Conservation (phyloP, 257 asterid genomes). For the Datura wrightii region DNA sequence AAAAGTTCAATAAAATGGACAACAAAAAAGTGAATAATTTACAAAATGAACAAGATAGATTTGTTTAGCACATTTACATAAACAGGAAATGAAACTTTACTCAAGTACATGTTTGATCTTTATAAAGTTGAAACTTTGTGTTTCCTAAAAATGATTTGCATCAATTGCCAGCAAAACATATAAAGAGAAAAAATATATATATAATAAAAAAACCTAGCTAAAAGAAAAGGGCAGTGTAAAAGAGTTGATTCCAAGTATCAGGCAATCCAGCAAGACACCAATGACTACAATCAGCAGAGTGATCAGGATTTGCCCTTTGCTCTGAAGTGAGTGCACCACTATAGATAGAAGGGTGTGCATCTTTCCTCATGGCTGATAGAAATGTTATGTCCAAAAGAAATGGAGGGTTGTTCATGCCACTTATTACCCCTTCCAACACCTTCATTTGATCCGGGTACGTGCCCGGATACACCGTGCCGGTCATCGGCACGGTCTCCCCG, state of each 20-base stretch:
- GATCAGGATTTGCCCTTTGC: conserved; percentile 87
- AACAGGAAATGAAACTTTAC: neutral
- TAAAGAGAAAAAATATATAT: no score
- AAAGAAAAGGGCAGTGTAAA: conserved; percentile 68
- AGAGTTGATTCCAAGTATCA: conserved; percentile 94
- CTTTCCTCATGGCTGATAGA: conserved; percentile 90
- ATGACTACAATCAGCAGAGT: conserved; percentile 90
- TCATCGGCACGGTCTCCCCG: conserved; percentile 81
- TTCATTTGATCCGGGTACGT: conserved; percentile 70
- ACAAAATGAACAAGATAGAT: neutral
- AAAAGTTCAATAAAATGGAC: neutral
- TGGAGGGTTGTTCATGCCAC: conserved; percentile 76
- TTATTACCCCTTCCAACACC: conserved; percentile 56
- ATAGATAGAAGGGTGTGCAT: conserved; percentile 95
- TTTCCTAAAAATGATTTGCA: neutral
- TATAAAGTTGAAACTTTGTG: no score
- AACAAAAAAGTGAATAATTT: neutral
- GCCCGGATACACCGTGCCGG: conserved; percentile 55
- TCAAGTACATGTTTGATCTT: neutral
- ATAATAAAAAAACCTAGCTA: conserved; percentile 14
- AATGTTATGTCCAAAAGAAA: conserved; percentile 80
- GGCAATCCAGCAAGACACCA: conserved; percentile 99
- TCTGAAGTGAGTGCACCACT: conserved; percentile 74
- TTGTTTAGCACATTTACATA: neutral
- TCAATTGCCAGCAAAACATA: neutral